Percentiles rank a stretch among this genome's conserved stretches.
phyloP scores from a whole-genome alignment of 768 basidiomycete genomes.

The Leucosporidium creatinivorum region DNA sequence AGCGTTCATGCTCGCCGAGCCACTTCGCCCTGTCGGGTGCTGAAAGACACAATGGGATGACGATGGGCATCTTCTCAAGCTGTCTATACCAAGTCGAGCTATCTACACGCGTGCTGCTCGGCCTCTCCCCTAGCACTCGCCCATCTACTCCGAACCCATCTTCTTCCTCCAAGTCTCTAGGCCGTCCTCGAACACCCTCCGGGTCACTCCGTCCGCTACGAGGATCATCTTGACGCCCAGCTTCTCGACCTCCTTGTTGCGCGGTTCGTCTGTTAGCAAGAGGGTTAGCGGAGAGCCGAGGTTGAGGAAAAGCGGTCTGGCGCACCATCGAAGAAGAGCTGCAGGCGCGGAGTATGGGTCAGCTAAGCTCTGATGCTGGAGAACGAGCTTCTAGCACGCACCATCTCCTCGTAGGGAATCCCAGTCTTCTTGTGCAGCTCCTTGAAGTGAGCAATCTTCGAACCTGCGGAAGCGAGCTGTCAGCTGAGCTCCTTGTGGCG shows the following conservation, averaged over 20 bases:
- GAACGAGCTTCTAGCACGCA: slow-evolving; percentile 37
- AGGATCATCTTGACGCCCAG: slow-evolving; percentile 74
- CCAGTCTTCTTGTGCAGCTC: slow-evolving; percentile 64
- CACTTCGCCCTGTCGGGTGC: too few species aligned
- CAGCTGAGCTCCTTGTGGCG: neutral
- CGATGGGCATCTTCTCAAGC: too few species aligned
- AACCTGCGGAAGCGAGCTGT: slow-evolving; percentile 47
- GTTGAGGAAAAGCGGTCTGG: too few species aligned
- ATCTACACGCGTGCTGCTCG: too few species aligned
- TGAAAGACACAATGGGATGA: too few species aligned
- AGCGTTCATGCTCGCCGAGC: too few species aligned
- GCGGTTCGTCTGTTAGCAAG: slow-evolving; percentile 24
- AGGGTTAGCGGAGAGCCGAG: too few species aligned
- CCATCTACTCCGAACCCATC: neutral
- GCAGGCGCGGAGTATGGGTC: neutral
- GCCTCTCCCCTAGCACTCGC: too few species aligned
- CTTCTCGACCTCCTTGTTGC: slow-evolving; percentile 30
- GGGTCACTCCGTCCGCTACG: slow-evolving; percentile 57
- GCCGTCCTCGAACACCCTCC: slow-evolving; percentile 61
- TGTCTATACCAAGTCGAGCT: too few species aligned
- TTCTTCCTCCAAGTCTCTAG: slow-evolving; percentile 59
- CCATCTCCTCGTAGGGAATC: slow-evolving; percentile 74
- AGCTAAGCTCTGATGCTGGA: neutral
- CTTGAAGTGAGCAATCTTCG: slow-evolving; percentile 75
- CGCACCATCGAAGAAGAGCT: neutral